Evolutionary conservation across 129 eudicot species (phyloP), one percentile per base, ranked within the genome.

Genomic region (Escallonia rubra): DNA sequence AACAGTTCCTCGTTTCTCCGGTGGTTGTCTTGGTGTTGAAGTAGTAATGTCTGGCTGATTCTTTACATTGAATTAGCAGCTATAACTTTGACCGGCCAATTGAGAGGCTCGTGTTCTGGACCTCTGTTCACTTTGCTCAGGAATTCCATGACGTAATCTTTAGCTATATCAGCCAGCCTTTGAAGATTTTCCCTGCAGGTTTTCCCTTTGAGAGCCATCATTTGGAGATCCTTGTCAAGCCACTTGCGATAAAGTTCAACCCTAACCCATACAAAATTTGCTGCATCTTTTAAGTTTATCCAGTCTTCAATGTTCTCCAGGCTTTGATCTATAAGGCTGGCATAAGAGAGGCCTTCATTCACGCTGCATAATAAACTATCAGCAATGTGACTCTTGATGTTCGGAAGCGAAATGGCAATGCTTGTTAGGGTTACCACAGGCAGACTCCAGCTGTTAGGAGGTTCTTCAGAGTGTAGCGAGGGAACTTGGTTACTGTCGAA

Each of bases 31-130:
- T 72, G 40, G 61, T 47, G n/a, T 50, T 56, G 63, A 7, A 59
- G 45, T 4, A 66, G 55, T 51, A 78, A 51, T 40, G 78, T 66
- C 16, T 66, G 62, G 16, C 77, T 39, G 48, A 72, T 61, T 39
- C 73, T 59, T 8, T 78, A 66, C 82, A 78, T 78, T 7, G 78
- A 78, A 72, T 72, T 66, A 5, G 78, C 78, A 14, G 48, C 78
- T 10, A 71, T 66, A 56, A 54, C 66, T 42, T 78, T 23, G 14
- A 48, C 63, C 15, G 72, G 63, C 72, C 63, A 67, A 8, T 61
- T 45, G 51, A 60, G 68, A 43, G 59, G 59, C 49, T 43, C 38
- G 16, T 71, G 73, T 9, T 47, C 41, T 1, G 47, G 64, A 53
- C 71, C 78, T 47, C 49, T 42, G 8, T 10, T 39, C 61, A 23